phyloP scores from a whole-genome alignment of 306 rosid genomes.

The Cucurbita maxima region DNA sequence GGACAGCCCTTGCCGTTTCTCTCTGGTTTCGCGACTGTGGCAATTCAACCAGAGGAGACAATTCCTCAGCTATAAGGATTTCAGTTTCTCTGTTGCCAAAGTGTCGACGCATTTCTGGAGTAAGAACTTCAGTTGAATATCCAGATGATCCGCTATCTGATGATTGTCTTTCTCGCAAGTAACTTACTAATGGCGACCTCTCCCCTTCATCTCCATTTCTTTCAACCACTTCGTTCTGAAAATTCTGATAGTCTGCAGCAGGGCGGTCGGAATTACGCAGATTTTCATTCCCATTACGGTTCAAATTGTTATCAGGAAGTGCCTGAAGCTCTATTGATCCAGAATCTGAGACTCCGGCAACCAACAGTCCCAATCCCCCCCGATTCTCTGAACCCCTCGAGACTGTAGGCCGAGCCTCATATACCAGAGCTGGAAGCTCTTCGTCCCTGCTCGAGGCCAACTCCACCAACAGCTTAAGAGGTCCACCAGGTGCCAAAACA shows the following conservation, averaged over 20 bases:
- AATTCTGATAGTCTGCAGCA: constrained; percentile 12
- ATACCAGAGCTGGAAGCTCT: constrained; percentile 78
- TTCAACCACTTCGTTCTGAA: constrained; percentile 3
- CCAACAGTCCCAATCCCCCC: constrained; percentile 33
- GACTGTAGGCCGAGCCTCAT: constrained; percentile 79
- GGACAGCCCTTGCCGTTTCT: constrained; percentile 8
- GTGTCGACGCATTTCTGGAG: constrained; percentile 8
- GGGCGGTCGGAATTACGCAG: constrained; percentile 5
- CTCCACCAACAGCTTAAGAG: constrained; percentile 74
- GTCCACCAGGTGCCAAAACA: constrained; percentile 89
- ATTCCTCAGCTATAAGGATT: constrained; percentile 28
- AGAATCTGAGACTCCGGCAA: constrained; percentile 41
- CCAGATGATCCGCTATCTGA: constrained; percentile 23
- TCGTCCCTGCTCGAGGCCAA: constrained; percentile 74
- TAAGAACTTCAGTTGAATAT: constrained; percentile 12
- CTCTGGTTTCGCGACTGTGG: constrained; percentile 19
- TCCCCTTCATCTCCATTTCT: constrained; percentile 23
- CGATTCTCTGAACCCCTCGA: constrained; percentile 13
- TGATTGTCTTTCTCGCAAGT: constrained; percentile 15
- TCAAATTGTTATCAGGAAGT: constrained; percentile 13
- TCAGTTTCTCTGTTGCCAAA: constrained; percentile 19
- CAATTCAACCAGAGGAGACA: constrained; percentile 58
- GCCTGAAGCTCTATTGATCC: constrained; percentile 70
- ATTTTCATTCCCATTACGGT: constrained; percentile 8
- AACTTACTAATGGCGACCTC: constrained; percentile 44